A percentile compares a stretch with the other conserved stretches of the same genome.
Conservation (phyloP, 441 rosid species). For the California macrophylla region DNA sequence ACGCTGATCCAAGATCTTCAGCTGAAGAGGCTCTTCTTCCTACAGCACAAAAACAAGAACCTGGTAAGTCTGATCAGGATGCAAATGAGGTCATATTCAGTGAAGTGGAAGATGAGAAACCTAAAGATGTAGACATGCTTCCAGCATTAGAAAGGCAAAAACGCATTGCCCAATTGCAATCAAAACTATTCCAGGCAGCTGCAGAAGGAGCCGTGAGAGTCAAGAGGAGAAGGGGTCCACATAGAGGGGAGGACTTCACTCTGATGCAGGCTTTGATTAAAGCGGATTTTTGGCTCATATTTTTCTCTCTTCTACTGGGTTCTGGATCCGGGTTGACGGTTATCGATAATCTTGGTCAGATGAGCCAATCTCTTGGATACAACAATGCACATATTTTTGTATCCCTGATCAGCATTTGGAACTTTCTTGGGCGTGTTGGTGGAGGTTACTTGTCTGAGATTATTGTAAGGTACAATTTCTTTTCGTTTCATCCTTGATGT, state of each 20-base stretch:
- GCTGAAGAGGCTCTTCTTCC: constrained; percentile 54
- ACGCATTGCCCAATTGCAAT: constrained; percentile 71
- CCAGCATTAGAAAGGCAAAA: constrained; percentile 77
- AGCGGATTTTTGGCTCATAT: constrained; percentile 90
- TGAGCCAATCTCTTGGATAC: constrained; percentile 85
- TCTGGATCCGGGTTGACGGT: constrained; percentile 94
- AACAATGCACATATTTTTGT: constrained; percentile 73
- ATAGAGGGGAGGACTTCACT: constrained; percentile 87
- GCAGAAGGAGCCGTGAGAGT: constrained; percentile 84
- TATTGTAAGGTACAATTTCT: constrained; percentile 49
- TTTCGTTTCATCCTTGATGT: constrained; percentile 7
- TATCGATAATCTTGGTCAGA: constrained; percentile 94
- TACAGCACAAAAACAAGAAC: constrained; percentile 35
- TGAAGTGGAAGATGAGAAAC: constrained; percentile 90
- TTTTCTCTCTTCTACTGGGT: constrained; percentile 70
- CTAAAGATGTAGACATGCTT: constrained; percentile 69
- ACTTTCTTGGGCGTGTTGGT: constrained; percentile 86
- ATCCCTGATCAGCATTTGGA: constrained; percentile 95
- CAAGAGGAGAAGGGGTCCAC: constrained; percentile 70
- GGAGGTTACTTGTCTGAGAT: constrained; percentile 95
- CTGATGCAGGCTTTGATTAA: constrained; percentile 76
- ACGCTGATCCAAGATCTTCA: constrained; percentile 29
- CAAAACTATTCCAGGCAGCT: constrained; percentile 67
- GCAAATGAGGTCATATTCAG: constrained; percentile 56
- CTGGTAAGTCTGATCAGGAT: constrained; percentile 33